These are phyloP conservation scores for Saksenaea vasiformis DNA, from an alignment of 371 early-diverging fungal genomes.

Conservation along the genomic window DNA sequence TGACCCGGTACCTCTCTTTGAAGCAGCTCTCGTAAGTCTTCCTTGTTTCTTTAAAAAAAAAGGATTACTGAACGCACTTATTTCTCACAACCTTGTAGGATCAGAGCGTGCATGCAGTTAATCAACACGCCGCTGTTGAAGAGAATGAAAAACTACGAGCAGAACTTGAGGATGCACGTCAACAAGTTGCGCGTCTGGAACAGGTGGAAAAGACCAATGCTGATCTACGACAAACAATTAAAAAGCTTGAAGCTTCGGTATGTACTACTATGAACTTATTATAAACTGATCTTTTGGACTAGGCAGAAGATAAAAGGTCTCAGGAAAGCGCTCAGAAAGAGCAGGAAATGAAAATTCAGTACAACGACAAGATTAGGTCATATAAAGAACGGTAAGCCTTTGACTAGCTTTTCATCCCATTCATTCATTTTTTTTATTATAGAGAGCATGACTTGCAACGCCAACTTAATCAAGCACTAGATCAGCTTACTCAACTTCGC, in stretches of 20 bases:
- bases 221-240: conserved; percentile 57
- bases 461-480: conserved; percentile 80
- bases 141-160: conserved; percentile 62
- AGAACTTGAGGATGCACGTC: conserved; percentile 50
- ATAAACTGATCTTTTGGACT: not conserved
- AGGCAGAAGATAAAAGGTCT: conserved; percentile 62
- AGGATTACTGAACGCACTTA: not conserved
- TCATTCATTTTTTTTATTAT: not conserved
- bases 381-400: conserved; percentile 74
- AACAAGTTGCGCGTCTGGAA: conserved; percentile 38
- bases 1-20: conserved; percentile 79
- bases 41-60: not conserved
- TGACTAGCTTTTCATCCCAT: not conserved
- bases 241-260: conserved; percentile 50
- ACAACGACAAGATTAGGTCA: conserved; percentile 74
- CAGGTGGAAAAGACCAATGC: conserved; percentile 51
- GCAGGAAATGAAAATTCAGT: conserved; percentile 65
- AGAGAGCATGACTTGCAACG: conserved; percentile 85
- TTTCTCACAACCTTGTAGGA: conserved; percentile 41
- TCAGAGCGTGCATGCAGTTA: conserved; percentile 56
- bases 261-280: conserved; percentile 12
- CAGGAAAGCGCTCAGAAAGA: conserved; percentile 60
- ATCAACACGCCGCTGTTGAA: conserved; percentile 45
- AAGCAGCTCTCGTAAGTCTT: conserved; percentile 42
- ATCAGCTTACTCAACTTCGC: conserved; percentile 69